Base-by-base conservation (phyloP, 192 early-diverging fungal species). In the Cetraspora pellucida region DNA sequence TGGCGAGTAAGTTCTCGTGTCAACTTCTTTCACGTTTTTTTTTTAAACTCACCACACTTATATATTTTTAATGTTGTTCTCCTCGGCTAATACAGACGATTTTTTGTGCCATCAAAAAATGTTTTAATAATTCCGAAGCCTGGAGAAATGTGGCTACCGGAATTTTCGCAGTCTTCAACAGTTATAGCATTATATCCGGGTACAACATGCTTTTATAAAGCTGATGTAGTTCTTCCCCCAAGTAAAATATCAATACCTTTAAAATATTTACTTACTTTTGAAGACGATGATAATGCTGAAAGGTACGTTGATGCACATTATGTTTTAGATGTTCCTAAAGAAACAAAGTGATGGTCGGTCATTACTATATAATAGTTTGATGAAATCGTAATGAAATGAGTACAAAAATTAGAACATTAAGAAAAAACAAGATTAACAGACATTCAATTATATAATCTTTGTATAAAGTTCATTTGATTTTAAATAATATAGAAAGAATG, bases 151-250 rank as follows among this genome's bases (percentile, higher is more conserved):
- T 37, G 37, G 5, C 63, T 77, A 11, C 77, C 81, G 2, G 84
- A 87, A 65, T 82, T 85, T 43, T 75, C 82, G 47, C 72, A 81
- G 10, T 80, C 81, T 0, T 78, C 77, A 10, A 81, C 83, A 23
- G 85, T 88, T 25, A 44, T 88, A 58, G 87, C 87, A 2, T 61
- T 89, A 4, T 89, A 89, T 71, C 87, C 85, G 11, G 81, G 78
- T 5, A 86, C 87, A 1, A 89, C 87, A 13, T 87, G 85, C 57
- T 89, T 89, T 74, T 89, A 89, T 65, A 82, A 83, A 50, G 87
- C 85, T 7, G 81, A 78, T 14, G 83, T 89, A 9, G 76, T 85
- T 1, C 67, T 81, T 6, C 69, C 84, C 19, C 85, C 85, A 10
- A 85, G 81, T 63, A 87, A 89, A 83, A 83, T 84, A 81, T 74